phyloP scores from a whole-genome alignment of 441 rosid genomes.

The Eutrema salsugineum region DNA sequence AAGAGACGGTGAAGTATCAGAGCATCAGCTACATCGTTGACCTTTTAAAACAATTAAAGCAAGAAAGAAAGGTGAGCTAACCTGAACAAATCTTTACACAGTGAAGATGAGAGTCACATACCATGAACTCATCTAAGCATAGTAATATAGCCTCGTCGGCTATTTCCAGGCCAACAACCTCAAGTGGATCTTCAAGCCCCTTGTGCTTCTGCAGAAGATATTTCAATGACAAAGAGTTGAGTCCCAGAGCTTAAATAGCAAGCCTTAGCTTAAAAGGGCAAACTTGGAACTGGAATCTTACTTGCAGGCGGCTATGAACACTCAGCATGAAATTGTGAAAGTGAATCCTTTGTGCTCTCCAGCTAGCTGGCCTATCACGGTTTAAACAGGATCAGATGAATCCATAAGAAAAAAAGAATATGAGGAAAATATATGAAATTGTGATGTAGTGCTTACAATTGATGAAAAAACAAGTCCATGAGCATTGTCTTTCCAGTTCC shows the following conservation, averaged over 20 bases:
- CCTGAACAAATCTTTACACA: background rate
- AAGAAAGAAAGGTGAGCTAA: background rate
- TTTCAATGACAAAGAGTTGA: background rate
- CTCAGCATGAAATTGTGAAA: conserved; percentile 95
- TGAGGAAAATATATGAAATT: background rate
- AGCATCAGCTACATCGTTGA: conserved; percentile 64
- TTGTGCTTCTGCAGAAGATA: conserved; percentile 64
- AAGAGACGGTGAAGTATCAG: conserved; percentile 89
- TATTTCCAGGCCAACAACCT: conserved; percentile 93
- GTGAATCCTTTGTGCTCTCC: conserved; percentile 96
- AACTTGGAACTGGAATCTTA: conserved; percentile 36
- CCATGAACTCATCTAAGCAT: conserved; percentile 97
- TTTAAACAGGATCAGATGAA: conserved; percentile 8
- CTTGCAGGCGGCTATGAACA: conserved; percentile 93
- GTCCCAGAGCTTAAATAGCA: background rate
- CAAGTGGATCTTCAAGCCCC: conserved; percentile 97
- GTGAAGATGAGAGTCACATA: conserved; percentile 25
- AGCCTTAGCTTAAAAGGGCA: background rate
- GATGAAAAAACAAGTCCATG: conserved; percentile 91
- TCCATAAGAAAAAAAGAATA: background rate
- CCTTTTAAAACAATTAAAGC: conserved; percentile 4
- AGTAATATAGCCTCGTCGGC: conserved; percentile 82
- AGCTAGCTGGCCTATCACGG: conserved; percentile 57
- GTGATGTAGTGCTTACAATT: conserved; percentile 52
- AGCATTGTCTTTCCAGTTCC: conserved; percentile 99